Conservation (phyloP, 345 rosid species). For the Moricandia arvensis region DNA sequence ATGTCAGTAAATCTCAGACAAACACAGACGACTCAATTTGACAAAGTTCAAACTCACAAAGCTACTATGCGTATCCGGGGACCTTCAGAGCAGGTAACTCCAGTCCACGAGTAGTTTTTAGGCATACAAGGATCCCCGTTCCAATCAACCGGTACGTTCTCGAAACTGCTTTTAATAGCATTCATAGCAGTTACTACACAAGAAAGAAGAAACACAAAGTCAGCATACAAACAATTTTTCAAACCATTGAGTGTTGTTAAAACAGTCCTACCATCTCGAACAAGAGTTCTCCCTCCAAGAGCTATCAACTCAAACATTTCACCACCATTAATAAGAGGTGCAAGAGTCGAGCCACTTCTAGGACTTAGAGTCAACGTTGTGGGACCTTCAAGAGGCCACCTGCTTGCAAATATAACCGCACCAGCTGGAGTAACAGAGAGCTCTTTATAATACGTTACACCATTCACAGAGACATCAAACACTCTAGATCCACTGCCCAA, state of each 20-base stretch:
- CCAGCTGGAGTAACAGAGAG: slow-evolving; percentile 64
- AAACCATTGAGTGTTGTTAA: not conserved
- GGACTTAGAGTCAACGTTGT: slow-evolving; percentile 60
- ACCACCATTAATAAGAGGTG: slow-evolving; percentile 79
- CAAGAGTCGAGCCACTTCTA: slow-evolving; percentile 46
- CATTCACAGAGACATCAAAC: slow-evolving; percentile 59
- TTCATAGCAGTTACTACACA: slow-evolving; percentile 58
- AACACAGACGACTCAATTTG: not conserved
- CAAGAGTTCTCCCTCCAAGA: slow-evolving; percentile 64
- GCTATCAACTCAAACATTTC: slow-evolving; percentile 60
- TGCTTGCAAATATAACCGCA: slow-evolving; percentile 49
- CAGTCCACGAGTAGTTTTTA: slow-evolving; percentile 69
- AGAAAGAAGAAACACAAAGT: not conserved
- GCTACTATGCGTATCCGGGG: slow-evolving; percentile 62
- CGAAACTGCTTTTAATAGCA: slow-evolving; percentile 45
- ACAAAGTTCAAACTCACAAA: slow-evolving; percentile 54
- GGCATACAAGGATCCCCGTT: slow-evolving; percentile 90
- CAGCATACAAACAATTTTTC: slow-evolving; percentile 3
- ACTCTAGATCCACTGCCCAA: slow-evolving; percentile 41
- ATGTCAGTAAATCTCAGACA: slow-evolving; percentile 10
- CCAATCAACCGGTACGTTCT: slow-evolving; percentile 75
- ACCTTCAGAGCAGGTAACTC: slow-evolving; percentile 67
- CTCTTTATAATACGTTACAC: slow-evolving; percentile 52
- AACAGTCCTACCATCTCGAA: slow-evolving; percentile 68
- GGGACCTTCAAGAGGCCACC: slow-evolving; percentile 73